These are phyloP conservation scores for Kwoniella pini DNA, from an alignment of 768 basidiomycete genomes.

Conservation along the genomic window DNA sequence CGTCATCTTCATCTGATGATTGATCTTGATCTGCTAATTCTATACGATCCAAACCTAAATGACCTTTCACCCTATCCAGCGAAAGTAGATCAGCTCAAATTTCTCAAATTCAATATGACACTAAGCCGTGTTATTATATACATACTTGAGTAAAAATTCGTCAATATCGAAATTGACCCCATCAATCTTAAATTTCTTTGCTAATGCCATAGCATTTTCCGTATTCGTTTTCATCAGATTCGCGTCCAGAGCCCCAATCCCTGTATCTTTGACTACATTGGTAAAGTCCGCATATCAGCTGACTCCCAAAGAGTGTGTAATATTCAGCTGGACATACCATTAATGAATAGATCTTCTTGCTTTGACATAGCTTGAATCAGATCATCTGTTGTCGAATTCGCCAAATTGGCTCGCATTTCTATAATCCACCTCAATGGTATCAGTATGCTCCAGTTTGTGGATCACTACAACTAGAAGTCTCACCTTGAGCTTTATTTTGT, in stretches of 20 bases:
- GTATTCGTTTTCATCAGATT: conserved; percentile 73
- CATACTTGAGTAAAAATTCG: conserved; percentile 67
- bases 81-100: no score
- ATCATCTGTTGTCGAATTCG: conserved; percentile 25
- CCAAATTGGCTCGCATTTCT: conserved; percentile 34
- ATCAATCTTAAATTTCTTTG: conserved; percentile 86
- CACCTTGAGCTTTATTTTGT: conserved; percentile 39
- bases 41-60: conserved; percentile 32
- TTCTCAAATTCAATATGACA: no score
- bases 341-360: conserved; percentile 25
- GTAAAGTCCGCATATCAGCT: not conserved
- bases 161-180: conserved; percentile 87
- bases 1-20: conserved; percentile 31
- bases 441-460: no score
- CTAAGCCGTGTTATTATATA: not conserved
- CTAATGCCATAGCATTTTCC: conserved; percentile 77
- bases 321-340: conserved; percentile 19
- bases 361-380: conserved; percentile 12
- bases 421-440: no score
- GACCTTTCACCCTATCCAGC: conserved; percentile 30
- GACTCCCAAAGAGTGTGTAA: no score
- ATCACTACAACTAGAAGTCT: no score
- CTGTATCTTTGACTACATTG: conserved; percentile 62
- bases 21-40: conserved; percentile 42
- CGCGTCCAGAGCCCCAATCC: conserved; percentile 89